Evolutionary conservation across 352 stramenopile species (phyloP), one percentile per base, ranked within the genome.

Genomic region (Globisporangium splendens): DNA sequence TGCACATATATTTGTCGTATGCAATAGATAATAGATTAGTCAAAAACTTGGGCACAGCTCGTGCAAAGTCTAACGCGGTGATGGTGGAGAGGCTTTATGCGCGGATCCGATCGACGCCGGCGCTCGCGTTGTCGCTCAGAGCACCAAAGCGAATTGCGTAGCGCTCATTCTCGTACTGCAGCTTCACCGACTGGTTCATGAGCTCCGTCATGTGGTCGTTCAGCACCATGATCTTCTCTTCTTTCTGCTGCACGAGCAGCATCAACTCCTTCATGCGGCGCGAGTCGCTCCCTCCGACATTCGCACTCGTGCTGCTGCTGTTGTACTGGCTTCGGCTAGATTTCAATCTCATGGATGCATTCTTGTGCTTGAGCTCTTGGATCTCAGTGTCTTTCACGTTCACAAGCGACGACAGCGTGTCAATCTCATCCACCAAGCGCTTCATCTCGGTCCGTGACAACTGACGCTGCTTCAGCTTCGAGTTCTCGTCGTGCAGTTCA

Each of bases 121-220:
- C 38, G 57, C 57, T 61, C 18, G 31, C 2, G 22, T 51, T 38
- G 18, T 46, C 56, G 13, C 62, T 47, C 24, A 83, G 46, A 13
- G 63, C 58, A 14, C 77, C 75, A 46, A 65, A 83, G 18, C 69
- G 59, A 33, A 79, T 52, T 13, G 46, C 65, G 56, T 87, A 89
- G 46, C 69, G 71, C 62, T 93, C 83, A 39, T 88, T 89, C 35
- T 77, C 77, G 49, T 87, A 75, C 52, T 95, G 84, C 17, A 95
- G 70, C 49, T 73, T 67, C 52, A 91, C 80, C 12, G 78, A 84
- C 54, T 89, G 76, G 38, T 77, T 83, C 80, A 95, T 91, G 14
- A 91, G 69, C 46, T 87, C 86, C 20, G 83, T 94, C 56, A 95
- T 69, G 61, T 95, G 86, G 41, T 94, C 84, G 64, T 95, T 95